Percentiles rank a stretch among this genome's conserved stretches.
Conservation (phyloP, 805 yeast genomes). For the Nakazawaea sp. region DNA sequence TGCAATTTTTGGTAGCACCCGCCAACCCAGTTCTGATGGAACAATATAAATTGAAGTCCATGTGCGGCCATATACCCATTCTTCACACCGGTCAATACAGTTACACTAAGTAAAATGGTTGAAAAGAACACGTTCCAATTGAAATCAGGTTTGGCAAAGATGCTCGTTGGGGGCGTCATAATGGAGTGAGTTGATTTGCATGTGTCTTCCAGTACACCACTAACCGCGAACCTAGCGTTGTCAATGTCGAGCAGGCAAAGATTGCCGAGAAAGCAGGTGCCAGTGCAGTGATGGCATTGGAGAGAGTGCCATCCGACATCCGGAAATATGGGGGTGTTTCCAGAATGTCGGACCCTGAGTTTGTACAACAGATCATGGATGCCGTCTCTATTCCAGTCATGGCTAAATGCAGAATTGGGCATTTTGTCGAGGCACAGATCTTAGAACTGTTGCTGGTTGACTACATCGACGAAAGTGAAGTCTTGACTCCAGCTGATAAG, state of each 20-base stretch:
- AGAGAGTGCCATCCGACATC: constrained; percentile 81
- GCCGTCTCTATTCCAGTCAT: constrained; percentile 69
- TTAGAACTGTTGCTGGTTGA: constrained; percentile 67
- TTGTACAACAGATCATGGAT: constrained; percentile 69
- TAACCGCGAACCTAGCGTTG: constrained; percentile 37
- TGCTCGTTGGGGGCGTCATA: constrained; percentile 75
- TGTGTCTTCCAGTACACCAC: neutral
- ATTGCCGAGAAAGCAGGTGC: constrained; percentile 84
- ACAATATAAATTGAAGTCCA: no score
- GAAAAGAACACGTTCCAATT: constrained; percentile 34
- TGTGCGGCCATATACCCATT: no score
- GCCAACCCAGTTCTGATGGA: no score
- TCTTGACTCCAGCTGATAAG: constrained; percentile 77
- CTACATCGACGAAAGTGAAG: constrained; percentile 81
- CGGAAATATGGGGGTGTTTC: constrained; percentile 77
- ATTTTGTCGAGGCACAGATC: constrained; percentile 74
- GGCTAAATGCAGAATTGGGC: constrained; percentile 86
- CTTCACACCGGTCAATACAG: no score
- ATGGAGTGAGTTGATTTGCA: constrained; percentile 34
- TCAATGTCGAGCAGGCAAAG: constrained; percentile 71
- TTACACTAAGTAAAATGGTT: no score
- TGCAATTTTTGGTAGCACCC: no score
- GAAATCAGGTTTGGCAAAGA: constrained; percentile 78
- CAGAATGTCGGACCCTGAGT: constrained; percentile 78
- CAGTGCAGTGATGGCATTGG: constrained; percentile 86